phyloP scores from a whole-genome alignment of 2,329 filamentous ascomycete species.

The Pestalotiopsis sp. region DNA sequence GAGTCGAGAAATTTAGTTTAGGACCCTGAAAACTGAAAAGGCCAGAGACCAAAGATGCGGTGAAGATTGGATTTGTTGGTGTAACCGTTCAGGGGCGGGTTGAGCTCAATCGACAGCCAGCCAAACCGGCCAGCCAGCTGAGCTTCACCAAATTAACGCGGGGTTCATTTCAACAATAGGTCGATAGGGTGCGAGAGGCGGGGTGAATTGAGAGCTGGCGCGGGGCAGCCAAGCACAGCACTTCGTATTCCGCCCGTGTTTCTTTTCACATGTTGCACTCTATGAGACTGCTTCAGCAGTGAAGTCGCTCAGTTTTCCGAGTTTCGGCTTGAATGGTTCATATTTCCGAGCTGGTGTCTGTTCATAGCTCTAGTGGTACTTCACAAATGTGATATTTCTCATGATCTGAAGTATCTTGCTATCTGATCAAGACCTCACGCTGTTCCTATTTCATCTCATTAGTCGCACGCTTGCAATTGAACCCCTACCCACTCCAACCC shows the following conservation, averaged over 20 bases:
- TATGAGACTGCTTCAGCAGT: too few species aligned
- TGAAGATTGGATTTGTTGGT: slow-evolving; percentile 6
- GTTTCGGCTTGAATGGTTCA: too few species aligned
- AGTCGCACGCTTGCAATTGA: too few species aligned
- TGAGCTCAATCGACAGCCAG: neutral
- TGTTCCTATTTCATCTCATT: too few species aligned
- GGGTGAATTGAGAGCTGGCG: slow-evolving; percentile 2
- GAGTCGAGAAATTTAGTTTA: neutral
- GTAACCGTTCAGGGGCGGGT: neutral
- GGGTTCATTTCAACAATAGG: neutral
- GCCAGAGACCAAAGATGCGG: neutral
- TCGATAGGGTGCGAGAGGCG: neutral
- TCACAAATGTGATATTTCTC: too few species aligned
- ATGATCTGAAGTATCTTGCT: too few species aligned
- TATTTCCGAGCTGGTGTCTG: too few species aligned
- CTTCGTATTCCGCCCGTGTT: neutral
- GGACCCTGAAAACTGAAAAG: neutral
- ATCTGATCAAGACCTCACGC: too few species aligned
- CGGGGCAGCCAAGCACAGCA: neutral
- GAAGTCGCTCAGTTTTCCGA: too few species aligned
- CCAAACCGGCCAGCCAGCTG: neutral
- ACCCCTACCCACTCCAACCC: neutral
- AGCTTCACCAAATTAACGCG: slow-evolving; percentile 1
- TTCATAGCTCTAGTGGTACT: too few species aligned
- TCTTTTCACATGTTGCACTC: too few species aligned